Base-by-base conservation (phyloP, 768 basidiomycete species). In the Suillus luteus region DNA sequence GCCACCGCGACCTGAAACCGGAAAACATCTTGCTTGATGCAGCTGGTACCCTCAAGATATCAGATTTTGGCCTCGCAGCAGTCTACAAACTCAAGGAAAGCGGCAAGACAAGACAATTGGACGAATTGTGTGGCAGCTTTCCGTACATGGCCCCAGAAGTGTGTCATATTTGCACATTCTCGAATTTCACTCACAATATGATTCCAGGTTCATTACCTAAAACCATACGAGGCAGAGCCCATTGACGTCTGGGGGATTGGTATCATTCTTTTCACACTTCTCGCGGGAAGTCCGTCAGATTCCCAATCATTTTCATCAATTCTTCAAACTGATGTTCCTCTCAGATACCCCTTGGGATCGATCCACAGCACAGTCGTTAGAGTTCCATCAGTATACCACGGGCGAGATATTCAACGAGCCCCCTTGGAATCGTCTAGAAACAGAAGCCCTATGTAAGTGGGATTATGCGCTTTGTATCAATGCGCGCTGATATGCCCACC, bases 311-410 rank as follows among this genome's bases (percentile, higher is more conserved):
- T 2, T 43, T 1, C 41, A 9, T 17, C n/a, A 8, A 27, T 3
- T 40, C 37, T 17, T 6, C 12, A 12, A 12, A 9, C 7, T 54
- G 68, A 51, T 22, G 12, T 15, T 11, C 46, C 65, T 6, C 31
- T 41, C 61, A 98, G 96, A 97, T 71, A 98, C 97, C 0, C 97
- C 97, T 2, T 99, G 97, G 97, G 97, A 98, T 70, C 91, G 96
- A 71, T 94, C 97, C 3, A 93, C 95, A 0, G 69, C 73, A 1
- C 79, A 80, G n/a, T 92, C 91, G 64, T 85, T 86, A 1, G 97
- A 99, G 74, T 99, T 85, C 69, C 72, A 76, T n/a, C 84, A 85
- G 10, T 99, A 92, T 73, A 70, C 90, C 1, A 82, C 82, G 0
- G 93, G 94, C 5, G 79, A 88, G 57, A 85, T 96, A 62, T 88